Percentiles rank a stretch among this genome's conserved stretches.
These are phyloP conservation scores for Metschnikowia amazonensis DNA, from an alignment of 805 yeast genomes.

Conservation along the genomic window DNA sequence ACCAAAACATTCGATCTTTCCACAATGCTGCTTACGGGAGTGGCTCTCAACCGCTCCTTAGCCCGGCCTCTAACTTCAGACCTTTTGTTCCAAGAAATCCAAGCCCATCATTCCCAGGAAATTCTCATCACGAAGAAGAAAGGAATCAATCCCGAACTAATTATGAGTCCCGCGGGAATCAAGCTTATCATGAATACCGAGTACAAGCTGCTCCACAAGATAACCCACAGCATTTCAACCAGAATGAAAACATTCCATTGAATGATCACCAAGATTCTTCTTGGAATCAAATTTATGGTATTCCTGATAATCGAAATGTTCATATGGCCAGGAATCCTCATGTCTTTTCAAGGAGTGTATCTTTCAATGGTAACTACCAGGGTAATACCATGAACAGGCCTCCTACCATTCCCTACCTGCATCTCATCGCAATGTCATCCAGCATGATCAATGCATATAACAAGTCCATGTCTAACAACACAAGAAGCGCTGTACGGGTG, in stretches of 20 bases:
- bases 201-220: neutral
- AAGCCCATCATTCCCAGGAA: neutral
- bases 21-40: neutral
- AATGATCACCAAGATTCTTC: neutral
- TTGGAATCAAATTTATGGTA: neutral
- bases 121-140: neutral
- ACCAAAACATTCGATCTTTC: neutral
- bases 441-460: slow-evolving; percentile 10
- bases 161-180: neutral
- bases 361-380: neutral
- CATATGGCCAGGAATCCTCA: neutral
- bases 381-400: neutral
- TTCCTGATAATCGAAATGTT: neutral
- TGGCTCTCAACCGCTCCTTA: neutral
- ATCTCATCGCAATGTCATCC: slow-evolving; percentile 5
- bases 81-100: neutral
- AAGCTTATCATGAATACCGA: neutral
- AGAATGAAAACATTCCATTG: neutral
- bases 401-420: slow-evolving; percentile 1
- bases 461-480: slow-evolving; percentile 8
- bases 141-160: neutral
- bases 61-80: neutral
- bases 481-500: neutral
- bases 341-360: neutral
- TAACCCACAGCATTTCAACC: neutral